Evolutionary conservation across 2,329 filamentous ascomycete genomes (phyloP).

Genomic region (Sclerotiophoma versabilis): DNA sequence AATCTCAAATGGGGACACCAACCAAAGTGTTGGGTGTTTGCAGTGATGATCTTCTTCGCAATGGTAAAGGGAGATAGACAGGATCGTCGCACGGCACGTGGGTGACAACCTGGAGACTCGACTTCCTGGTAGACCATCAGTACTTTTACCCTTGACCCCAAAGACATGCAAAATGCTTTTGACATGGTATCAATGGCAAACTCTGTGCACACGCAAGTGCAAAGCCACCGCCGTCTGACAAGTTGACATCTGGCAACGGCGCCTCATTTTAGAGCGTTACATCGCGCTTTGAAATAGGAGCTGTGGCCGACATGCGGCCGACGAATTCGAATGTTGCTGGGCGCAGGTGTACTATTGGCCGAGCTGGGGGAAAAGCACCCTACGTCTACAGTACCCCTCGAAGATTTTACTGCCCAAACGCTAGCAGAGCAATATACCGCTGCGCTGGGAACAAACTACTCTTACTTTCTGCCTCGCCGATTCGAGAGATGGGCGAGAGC

Average conservation of each 20-base stretch:
- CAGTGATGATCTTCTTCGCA: conserved; percentile 20
- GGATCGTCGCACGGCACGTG: conserved; percentile 16
- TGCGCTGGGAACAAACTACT: conserved; percentile 12
- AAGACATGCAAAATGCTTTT: neutral
- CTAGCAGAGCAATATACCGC: conserved; percentile 15
- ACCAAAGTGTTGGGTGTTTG: conserved; percentile 13
- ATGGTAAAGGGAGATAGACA: conserved; percentile 15
- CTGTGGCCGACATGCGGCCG: conserved; percentile 14
- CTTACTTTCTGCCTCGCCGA: conserved; percentile 17
- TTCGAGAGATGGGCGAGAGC: neutral
- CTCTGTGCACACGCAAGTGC: conserved; percentile 17
- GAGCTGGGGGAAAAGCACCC: conserved; percentile 18
- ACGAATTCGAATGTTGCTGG: neutral
- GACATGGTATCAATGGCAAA: conserved; percentile 16
- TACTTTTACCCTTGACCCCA: conserved; percentile 1
- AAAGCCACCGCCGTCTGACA: conserved; percentile 19
- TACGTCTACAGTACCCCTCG: conserved; percentile 2
- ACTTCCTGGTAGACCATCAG: conserved; percentile 7
- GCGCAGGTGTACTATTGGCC: conserved; percentile 21
- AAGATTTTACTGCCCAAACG: conserved; percentile 13
- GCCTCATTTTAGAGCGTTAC: conserved; percentile 29
- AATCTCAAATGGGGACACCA: conserved; percentile 13
- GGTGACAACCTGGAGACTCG: conserved; percentile 8
- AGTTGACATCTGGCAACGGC: conserved; percentile 22
- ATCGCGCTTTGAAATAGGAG: conserved; percentile 20